Conservation (phyloP, 805 yeast species). For the Candida sithepensis region DNA sequence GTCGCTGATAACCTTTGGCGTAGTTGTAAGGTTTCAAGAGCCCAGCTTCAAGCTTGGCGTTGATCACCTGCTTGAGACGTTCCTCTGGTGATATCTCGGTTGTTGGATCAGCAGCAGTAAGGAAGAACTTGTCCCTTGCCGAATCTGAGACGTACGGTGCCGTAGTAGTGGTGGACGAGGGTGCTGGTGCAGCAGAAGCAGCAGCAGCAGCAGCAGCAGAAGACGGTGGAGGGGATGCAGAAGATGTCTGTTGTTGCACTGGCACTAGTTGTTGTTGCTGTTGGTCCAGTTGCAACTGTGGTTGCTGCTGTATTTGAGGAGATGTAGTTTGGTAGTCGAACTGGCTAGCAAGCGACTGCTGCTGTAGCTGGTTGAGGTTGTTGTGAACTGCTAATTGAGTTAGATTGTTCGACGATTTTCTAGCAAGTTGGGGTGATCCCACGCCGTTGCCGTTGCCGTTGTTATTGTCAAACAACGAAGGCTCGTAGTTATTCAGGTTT, state of each 20-base stretch:
- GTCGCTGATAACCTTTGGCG: constrained; percentile 86
- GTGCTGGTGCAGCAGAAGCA: not conserved
- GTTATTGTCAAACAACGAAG: constrained; percentile 7
- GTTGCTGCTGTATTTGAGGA: too few relatives aligned
- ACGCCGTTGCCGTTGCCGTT: not conserved
- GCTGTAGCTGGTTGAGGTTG: constrained; percentile 11
- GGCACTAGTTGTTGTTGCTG: constrained; percentile 6
- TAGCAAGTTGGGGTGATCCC: constrained; percentile 6
- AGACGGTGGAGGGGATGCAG: constrained; percentile 5
- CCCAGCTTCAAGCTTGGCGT: constrained; percentile 93
- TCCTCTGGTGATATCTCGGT: constrained; percentile 93
- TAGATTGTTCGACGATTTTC: constrained; percentile 11
- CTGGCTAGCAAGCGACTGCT: constrained; percentile 5
- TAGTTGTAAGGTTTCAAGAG: constrained; percentile 88
- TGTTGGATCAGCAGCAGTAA: constrained; percentile 96
- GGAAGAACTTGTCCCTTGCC: constrained; percentile 87
- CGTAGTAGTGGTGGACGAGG: constrained; percentile 2
- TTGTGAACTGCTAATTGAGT: constrained; percentile 19
- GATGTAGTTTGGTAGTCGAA: constrained; percentile 1
- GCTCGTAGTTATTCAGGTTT: constrained; percentile 14
- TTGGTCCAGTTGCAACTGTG: constrained; percentile 3
- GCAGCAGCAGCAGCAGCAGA: constrained; percentile 3
- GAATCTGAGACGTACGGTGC: constrained; percentile 55
- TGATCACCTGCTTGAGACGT: constrained; percentile 85
- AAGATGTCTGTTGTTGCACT: constrained; percentile 6